These are phyloP conservation scores for Chaetothyriales sp. DNA, from an alignment of 2,329 filamentous ascomycete genomes.

Conservation along the genomic window DNA sequence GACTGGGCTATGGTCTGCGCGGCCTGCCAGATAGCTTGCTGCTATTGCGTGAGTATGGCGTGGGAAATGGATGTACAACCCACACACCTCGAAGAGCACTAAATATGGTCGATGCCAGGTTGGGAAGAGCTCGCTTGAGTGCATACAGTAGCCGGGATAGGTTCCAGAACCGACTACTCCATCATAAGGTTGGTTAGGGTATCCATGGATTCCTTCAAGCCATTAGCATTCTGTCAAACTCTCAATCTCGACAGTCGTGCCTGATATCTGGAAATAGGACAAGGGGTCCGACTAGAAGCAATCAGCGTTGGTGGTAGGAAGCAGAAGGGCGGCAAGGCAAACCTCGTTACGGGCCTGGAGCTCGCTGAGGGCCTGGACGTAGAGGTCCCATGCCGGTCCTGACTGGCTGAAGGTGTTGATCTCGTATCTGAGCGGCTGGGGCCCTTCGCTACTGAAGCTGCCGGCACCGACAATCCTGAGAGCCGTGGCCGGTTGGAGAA, in stretches of 20 bases:
- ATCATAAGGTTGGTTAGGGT: conserved; percentile 49
- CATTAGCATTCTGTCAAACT: conserved; percentile 2
- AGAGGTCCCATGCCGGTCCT: conserved; percentile 53
- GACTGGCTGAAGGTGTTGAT: conserved; percentile 51
- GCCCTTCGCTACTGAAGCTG: conserved; percentile 19
- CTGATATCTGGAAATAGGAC: conserved; percentile 66
- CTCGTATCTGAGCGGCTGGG: conserved; percentile 41
- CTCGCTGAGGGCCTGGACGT: conserved; percentile 56
- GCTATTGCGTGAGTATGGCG: neutral
- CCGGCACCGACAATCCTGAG: conserved; percentile 19
- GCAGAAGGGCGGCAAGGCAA: neutral
- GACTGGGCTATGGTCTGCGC: conserved; percentile 25
- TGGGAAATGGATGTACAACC: neutral
- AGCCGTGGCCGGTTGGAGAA: conserved; percentile 2
- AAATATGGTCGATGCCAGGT: conserved; percentile 77
- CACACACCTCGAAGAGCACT: conserved; percentile 40
- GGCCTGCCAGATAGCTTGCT: conserved; percentile 27
- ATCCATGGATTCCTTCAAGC: conserved; percentile 65
- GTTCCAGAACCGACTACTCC: conserved; percentile 27
- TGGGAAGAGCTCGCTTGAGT: conserved; percentile 60
- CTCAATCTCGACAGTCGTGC: conserved; percentile 27
- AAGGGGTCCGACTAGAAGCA: conserved; percentile 38
- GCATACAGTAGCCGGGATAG: conserved; percentile 58
- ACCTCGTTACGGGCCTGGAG: conserved; percentile 48
- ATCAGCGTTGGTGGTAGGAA: neutral